Base-by-base conservation (phyloP, 2,329 filamentous ascomycete species). In the Cercospora sp. region DNA sequence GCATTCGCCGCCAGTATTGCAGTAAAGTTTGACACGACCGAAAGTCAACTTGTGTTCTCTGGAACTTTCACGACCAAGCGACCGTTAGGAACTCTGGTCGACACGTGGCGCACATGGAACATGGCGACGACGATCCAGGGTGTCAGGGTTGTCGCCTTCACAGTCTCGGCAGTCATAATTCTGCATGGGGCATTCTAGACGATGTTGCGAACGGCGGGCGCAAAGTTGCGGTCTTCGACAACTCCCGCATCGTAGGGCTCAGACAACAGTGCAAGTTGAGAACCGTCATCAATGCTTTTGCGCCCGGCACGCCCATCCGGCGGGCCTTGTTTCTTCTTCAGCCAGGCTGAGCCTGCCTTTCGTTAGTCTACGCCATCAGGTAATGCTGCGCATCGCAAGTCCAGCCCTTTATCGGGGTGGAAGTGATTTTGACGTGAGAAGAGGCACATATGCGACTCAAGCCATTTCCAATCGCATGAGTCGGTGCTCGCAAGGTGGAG, bases 31-130 rank as follows among this genome's bases (percentile, higher is more conserved):
- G 9, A 33, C 28, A 12, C 26, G 55, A n/a, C 13, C 28, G 28
- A 59, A 33, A 59, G 28, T 59, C 28, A 10, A n/a, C 30, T 33
- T 33, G 30, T 6, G 30, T 6, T n/a, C 26, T 33, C 28, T 33
- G 30, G 55, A 59, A 59, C 31, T 33, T 36, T 31, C 18, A 51
- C 48, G 20, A 28, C 2, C 26, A 8, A 33, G 23, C 55, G 55
- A 59, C 28, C 55, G 55, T 59, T 36, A 20, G 1, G 23, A 59
- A 59, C 16, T 59, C 55, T 59, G 55, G 55, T 59, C 55, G 28
- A 59, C 55, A 59, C 55, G 55, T 59, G 55, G 55, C 55, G 55
- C 18, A n/a, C 55, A 28, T 53, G 23, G 48, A 53, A 53, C 48
- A 53, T 26, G 23, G 48, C 48, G 23, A 53, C 48, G 48, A 28